Conservation (phyloP, 305 asterid genomes). For the Fraxinus albicans region DNA sequence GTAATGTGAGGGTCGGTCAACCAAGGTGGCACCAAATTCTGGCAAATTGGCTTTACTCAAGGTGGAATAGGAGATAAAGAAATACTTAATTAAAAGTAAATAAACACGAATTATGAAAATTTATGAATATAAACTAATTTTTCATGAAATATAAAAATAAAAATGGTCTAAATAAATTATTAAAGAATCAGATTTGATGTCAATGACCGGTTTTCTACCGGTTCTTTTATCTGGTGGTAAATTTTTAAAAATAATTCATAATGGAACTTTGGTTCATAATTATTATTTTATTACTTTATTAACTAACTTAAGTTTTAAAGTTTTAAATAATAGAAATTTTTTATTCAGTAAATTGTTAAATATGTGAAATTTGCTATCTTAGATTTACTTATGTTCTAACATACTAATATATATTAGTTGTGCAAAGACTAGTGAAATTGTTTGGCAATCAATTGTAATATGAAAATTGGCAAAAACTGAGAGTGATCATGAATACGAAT, state of each 20-base stretch:
- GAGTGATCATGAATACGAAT: background rate
- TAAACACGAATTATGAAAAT: background rate
- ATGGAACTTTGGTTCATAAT: background rate
- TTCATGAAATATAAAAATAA: background rate
- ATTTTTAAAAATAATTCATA: background rate
- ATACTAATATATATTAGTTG: background rate
- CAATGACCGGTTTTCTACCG: background rate
- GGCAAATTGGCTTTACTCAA: background rate
- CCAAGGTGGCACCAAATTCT: no score
- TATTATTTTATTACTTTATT: background rate
- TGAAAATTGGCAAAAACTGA: background rate
- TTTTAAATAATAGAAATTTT: background rate
- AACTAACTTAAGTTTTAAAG: background rate
- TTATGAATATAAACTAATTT: background rate
- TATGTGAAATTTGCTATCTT: background rate
- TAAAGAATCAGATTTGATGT: background rate
- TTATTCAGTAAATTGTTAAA: background rate
- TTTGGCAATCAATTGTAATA: background rate
- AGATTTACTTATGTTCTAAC: background rate
- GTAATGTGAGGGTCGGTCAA: no score
- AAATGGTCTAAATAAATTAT: background rate
- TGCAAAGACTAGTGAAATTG: background rate
- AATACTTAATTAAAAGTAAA: background rate
- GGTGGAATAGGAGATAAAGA: background rate
- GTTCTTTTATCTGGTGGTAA: background rate